phyloP scores from a whole-genome alignment of 177 flowering plant species.

The Vitis hybrid region DNA sequence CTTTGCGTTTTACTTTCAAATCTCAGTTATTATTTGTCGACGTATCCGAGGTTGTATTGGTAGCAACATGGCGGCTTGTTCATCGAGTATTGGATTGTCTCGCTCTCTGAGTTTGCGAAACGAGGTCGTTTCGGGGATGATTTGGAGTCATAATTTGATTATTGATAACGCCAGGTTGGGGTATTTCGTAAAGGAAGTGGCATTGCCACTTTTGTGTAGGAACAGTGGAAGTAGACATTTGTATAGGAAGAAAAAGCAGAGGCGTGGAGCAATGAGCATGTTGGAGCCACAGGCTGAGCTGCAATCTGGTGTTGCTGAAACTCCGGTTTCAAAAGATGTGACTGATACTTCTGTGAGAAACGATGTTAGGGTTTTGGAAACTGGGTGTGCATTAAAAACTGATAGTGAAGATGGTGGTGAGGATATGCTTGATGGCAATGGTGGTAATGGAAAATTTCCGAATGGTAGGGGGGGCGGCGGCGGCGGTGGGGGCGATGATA shows the following conservation, averaged over 20 bases:
- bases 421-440: conserved; percentile 23
- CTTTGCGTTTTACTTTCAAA: not conserved
- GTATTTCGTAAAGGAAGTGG: conserved; percentile 2
- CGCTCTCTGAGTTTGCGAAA: conserved; percentile 9
- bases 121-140: conserved; percentile 17
- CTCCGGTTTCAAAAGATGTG: conserved; percentile 4
- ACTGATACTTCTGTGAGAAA: not conserved
- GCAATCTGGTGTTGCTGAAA: conserved; percentile 6
- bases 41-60: not conserved
- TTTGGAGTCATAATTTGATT: conserved; percentile 2
- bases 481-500: conserved; percentile 41
- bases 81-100: conserved; percentile 8
- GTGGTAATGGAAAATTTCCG: conserved; percentile 40
- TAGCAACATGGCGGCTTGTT: conserved; percentile 18
- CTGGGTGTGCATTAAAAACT: not conserved
- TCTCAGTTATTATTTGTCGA: conserved; percentile 8
- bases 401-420: conserved; percentile 11
- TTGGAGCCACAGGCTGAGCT: conserved; percentile 9
- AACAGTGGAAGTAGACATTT: not conserved
- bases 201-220: conserved; percentile 1
- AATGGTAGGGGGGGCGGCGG: conserved; percentile 51
- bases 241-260: not conserved
- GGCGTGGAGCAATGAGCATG: conserved; percentile 6
- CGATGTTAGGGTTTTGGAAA: conserved; percentile 10
- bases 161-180: not conserved